These are phyloP conservation scores for Fusarium continuum DNA, from an alignment of 2,329 filamentous ascomycete genomes.

Conservation along the genomic window DNA sequence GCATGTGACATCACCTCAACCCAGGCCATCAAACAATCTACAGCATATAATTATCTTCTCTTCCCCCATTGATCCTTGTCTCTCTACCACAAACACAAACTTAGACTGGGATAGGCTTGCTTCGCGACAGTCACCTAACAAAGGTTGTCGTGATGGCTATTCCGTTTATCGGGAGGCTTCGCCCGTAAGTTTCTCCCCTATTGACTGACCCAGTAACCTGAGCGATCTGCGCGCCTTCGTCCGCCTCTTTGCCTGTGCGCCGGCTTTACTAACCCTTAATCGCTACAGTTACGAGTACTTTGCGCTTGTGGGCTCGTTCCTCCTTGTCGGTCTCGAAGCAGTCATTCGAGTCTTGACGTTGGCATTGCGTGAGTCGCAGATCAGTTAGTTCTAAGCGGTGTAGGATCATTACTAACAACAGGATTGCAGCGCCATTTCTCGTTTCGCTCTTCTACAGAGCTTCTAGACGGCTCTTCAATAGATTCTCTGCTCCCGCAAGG, in stretches of 20 bases:
- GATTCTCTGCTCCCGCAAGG: constrained; percentile 74
- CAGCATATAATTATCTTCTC: not conserved
- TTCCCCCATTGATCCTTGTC: constrained; percentile 13
- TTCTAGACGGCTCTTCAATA: constrained; percentile 85
- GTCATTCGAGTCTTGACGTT: constrained; percentile 87
- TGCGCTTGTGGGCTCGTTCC: constrained; percentile 83
- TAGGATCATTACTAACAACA: constrained; percentile 6
- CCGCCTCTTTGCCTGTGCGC: constrained; percentile 5
- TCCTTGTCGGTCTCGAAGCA: constrained; percentile 83
- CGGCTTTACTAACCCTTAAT: constrained; percentile 24
- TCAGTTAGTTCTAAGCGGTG: constrained; percentile 13
- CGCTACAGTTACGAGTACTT: constrained; percentile 79
- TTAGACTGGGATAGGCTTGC: not conserved
- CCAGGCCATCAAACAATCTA: constrained; percentile 6
- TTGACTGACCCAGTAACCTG: not conserved
- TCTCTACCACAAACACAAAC: constrained; percentile 12
- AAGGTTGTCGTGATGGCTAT: constrained; percentile 56
- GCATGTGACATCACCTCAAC: constrained; percentile 45
- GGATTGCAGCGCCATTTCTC: constrained; percentile 73
- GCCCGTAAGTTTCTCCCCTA: constrained; percentile 54
- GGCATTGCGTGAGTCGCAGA: constrained; percentile 74
- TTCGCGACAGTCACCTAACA: constrained; percentile 3
- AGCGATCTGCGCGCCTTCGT: constrained; percentile 5
- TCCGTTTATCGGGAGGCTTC: constrained; percentile 62
- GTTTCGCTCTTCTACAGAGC: constrained; percentile 84